Evolutionary conservation across 345 rosid species (phyloP), one percentile per base, ranked within the genome.

Genomic region (Diplotaxis tenuifolia): DNA sequence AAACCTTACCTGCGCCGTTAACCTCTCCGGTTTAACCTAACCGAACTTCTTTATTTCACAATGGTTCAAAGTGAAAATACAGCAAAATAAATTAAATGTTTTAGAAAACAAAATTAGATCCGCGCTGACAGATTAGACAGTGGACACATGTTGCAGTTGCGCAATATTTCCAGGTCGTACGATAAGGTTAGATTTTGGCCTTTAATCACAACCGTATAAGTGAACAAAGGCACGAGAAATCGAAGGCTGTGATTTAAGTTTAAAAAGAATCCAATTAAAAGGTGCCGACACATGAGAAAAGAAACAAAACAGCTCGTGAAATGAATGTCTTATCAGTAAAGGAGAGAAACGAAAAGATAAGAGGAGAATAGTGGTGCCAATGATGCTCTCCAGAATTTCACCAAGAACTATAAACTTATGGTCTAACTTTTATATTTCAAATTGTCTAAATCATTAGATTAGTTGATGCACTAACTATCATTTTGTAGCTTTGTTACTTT

Each of bases 221-320:
- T 54, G 65, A 28, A 53, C 36, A 61, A 50, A 28, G 49, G 40
- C 22, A 9, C 1, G 19, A 60, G 11, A 38, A 75, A 60, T 11
- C 36, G 27, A 68, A 55, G 69, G 69, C 6, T 61, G 25, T 27
- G 57, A 68, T 75, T 38, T 52, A 12, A 52, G 3, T 5, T 14
- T 47, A 28, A 25, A 68, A 68, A 53, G 64, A 55, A 75, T 52
- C 79, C 57, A 68, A 75, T 36, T 27, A 75, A 75, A 75, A 53
- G 74, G 29, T 68, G 74, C 74, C 79, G 69, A 75, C 79, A 68
- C 68, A 36, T 65, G 73, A 75, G 74, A 52, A 62, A 42, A 75
- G 49, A 72, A 60, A 67, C 73, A 74, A 57, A 68, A 75, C 74
- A 68, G 53, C 79, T 75, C 74, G 74, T 68, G 79, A 62, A 75